Evolutionary conservation across 768 basidiomycete genomes (phyloP).

Genomic region (Termitomyces heimii): DNA sequence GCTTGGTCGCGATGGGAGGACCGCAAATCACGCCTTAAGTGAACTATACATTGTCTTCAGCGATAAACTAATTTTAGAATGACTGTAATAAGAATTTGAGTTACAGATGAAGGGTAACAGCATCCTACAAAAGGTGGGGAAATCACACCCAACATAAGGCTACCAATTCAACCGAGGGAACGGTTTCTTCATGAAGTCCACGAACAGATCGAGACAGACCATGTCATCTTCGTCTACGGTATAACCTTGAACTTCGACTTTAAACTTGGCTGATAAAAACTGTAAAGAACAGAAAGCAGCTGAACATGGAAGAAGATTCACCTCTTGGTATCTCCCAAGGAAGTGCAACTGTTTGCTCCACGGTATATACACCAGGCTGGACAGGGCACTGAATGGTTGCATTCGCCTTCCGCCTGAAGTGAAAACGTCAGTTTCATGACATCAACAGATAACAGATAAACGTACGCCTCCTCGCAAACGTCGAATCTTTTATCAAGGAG

Average conservation of each 20-base stretch:
- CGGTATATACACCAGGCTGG: slow-evolving; percentile 57
- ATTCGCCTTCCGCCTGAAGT: slow-evolving; percentile 56
- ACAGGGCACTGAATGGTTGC: slow-evolving; percentile 83
- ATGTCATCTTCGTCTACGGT: slow-evolving; percentile 69
- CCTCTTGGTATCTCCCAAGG: slow-evolving; percentile 91
- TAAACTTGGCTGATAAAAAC: slow-evolving; percentile 69
- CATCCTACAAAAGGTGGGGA: neutral
- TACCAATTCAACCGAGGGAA: slow-evolving; percentile 29
- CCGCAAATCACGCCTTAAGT: neutral
- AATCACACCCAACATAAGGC: slow-evolving; percentile 2
- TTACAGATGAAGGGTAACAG: neutral
- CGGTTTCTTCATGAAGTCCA: slow-evolving; percentile 62
- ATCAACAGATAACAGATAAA: slow-evolving; percentile 13
- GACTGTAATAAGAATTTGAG: neutral
- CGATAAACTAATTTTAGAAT: neutral
- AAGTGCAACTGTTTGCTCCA: slow-evolving; percentile 78
- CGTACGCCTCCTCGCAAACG: slow-evolving; percentile 92
- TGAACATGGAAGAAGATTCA: slow-evolving; percentile 18
- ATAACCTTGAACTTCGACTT: slow-evolving; percentile 60
- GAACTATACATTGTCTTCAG: neutral
- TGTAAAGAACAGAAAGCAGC: slow-evolving; percentile 3
- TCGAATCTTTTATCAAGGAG: slow-evolving; percentile 81
- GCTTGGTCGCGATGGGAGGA: neutral
- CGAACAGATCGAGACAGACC: slow-evolving; percentile 73
- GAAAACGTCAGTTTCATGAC: slow-evolving; percentile 1